Percentiles rank a stretch among this genome's conserved stretches.
Evolutionary conservation across 2,329 filamentous ascomycete species (phyloP).

Genomic region (Aspergillus sergii): DNA sequence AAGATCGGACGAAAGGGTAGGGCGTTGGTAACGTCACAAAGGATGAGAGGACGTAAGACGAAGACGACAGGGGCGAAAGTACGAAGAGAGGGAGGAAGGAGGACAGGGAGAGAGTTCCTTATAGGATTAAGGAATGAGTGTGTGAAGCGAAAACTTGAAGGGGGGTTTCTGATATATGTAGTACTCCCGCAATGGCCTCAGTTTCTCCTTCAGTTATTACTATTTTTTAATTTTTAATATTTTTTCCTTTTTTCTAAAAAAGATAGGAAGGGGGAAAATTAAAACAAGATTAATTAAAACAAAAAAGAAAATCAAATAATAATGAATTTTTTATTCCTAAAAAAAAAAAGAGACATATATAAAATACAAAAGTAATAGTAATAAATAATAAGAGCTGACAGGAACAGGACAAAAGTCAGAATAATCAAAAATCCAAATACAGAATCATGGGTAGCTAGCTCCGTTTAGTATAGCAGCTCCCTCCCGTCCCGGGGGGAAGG

Average conservation of each 20-base stretch:
- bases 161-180: conserved; percentile 39
- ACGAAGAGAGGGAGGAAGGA: conserved; percentile 19
- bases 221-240: conserved; percentile 2
- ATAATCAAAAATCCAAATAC: conserved; percentile 8
- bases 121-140: conserved; percentile 22
- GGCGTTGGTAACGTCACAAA: conserved; percentile 23
- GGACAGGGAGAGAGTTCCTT: conserved; percentile 18
- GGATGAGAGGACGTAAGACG: conserved; percentile 16
- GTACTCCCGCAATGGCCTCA: neutral
- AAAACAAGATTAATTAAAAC: conserved; percentile 12
- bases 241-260: conserved; percentile 18
- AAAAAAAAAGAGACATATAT: conserved; percentile 10
- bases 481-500: conserved; percentile 39
- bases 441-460: conserved; percentile 13
- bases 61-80: conserved; percentile 18
- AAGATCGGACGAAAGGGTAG: conserved; percentile 26
- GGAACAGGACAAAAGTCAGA: conserved; percentile 9
- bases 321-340: too few relatives aligned
- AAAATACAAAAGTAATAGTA: conserved; percentile 1
- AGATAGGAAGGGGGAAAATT: conserved; percentile 7
- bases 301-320: conserved; percentile 4
- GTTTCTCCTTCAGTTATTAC: neutral
- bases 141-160: conserved; percentile 29
- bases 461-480: conserved; percentile 31
- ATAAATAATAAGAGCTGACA: conserved; percentile 8